Base-by-base conservation (phyloP, 1,284 basidiomycete genomes). In the Cryptococcus depauperatus region DNA sequence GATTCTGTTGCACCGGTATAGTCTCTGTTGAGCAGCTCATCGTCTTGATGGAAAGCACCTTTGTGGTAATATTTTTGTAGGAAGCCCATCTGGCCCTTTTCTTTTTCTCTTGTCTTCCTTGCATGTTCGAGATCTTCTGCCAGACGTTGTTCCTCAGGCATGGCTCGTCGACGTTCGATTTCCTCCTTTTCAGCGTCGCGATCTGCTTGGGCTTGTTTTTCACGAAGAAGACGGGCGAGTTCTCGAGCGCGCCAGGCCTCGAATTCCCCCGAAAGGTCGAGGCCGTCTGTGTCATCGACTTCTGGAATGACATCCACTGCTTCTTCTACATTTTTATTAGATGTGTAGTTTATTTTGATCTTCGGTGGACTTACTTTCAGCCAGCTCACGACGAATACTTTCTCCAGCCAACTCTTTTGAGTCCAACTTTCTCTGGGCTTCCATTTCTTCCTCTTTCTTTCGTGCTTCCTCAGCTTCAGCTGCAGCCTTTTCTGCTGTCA, bases 41-140 rank as follows among this genome's bases (percentile, higher is more conserved):
- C 80, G 70, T 96, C 93, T 82, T 87, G 88, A 70, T 95, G 91
- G 76, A 98, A 98, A 48, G 91, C 92, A 60, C 95, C 95, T 73
- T 96, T 97, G 75, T 98, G 95, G 80, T 91, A 97, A 68, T 96
- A 98, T 72, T 95, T 97, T 68, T 98, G 91, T 59, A 97, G 71
- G 74, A 98, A 97, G 59, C 82, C 85, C 67, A 91, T 86, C 52
- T 85, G 76, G 3, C 88, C 58, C 50, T 68, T 68, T 38, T 70
- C 68, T 44, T 53, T 61, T 43, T 84, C 83, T 43, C 92, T 76
- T 32, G 79, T 75, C 64, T 84, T 79, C 52, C 87, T 77, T 3
- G 91, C 92, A 37, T 76, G 80, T 66, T 85, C 91, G 50, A 90
- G 62, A 66, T 98, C 93, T 68, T 97, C 93, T 62, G 80, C 82